Evolutionary conservation across 73 alveolate species (phyloP).

Genomic region (Breviolum minutum): DNA sequence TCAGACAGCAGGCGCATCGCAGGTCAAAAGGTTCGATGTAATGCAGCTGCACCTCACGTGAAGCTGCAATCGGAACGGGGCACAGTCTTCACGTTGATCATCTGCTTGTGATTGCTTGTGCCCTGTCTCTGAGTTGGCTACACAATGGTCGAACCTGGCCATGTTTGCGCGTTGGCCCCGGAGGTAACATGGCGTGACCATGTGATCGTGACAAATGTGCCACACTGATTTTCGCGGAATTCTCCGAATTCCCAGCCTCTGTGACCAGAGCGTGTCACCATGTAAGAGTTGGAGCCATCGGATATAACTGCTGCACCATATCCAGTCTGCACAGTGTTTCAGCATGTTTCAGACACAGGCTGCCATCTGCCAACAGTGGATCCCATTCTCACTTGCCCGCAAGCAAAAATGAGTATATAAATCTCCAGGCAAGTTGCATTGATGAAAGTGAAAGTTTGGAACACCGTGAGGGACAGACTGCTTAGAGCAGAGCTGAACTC

Average conservation of each 20-base stretch:
- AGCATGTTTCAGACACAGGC: background rate
- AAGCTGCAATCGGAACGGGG: background rate
- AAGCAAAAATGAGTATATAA: background rate
- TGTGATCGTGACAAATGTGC: background rate
- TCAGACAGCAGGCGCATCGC: constrained; percentile 24
- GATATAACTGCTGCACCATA: constrained; percentile 35
- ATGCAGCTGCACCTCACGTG: constrained; percentile 57
- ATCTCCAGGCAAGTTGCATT: background rate
- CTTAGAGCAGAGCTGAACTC: constrained; percentile 51
- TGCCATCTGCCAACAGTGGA: background rate
- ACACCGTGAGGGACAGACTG: constrained; percentile 63
- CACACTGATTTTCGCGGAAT: background rate
- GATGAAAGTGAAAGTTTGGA: constrained; percentile 54
- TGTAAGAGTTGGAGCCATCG: constrained; percentile 54
- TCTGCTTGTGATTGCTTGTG: background rate
- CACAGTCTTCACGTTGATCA: too few species aligned
- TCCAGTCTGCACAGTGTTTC: background rate
- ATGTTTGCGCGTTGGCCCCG: background rate
- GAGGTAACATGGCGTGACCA: too few species aligned
- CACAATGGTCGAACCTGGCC: constrained; percentile 22
- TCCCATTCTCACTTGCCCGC: background rate
- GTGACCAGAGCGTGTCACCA: constrained; percentile 70
- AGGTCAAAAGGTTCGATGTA: constrained; percentile 49
- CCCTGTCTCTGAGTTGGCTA: background rate
- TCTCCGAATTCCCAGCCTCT: background rate